These are phyloP conservation scores for Stephania cephalantha DNA, from an alignment of 164 flowering plant genomes.

Conservation along the genomic window DNA sequence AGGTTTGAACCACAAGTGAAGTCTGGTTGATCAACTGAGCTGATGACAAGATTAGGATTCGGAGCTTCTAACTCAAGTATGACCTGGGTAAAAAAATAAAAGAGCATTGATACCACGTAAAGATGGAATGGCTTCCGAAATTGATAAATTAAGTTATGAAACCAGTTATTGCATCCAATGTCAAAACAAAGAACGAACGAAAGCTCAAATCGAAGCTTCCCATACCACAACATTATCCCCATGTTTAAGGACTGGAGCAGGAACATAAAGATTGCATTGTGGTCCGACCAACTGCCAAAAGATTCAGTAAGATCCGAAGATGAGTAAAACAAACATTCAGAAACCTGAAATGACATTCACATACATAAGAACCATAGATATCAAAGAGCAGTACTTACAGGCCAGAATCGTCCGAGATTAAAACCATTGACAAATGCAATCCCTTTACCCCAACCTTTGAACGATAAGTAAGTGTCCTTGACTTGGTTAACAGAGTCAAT, in stretches of 20 bases:
- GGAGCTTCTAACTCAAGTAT: conserved; percentile 73
- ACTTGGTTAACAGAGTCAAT: conserved; percentile 31
- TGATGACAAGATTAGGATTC: conserved; percentile 44
- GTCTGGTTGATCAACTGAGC: conserved; percentile 52
- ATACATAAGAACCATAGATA: background rate
- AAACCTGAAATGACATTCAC: background rate
- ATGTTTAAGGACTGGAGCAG: conserved; percentile 67
- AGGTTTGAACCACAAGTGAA: conserved; percentile 49
- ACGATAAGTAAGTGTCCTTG: conserved; percentile 66
- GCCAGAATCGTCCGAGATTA: conserved; percentile 92
- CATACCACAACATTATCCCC: conserved; percentile 79
- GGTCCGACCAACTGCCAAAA: conserved; percentile 68
- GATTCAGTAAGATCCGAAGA: background rate
- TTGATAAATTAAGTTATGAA: background rate
- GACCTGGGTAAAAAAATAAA: conserved; percentile 30
- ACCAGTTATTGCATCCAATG: background rate
- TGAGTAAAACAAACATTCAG: background rate
- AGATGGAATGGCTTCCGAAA: background rate
- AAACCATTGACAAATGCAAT: conserved; percentile 67
- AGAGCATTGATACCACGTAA: background rate
- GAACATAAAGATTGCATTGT: conserved; percentile 90
- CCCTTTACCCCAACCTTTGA: conserved; percentile 88
- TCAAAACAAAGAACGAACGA: background rate
- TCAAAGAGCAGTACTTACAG: conserved; percentile 36
- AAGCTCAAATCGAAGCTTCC: background rate